Percentiles rank a stretch among this genome's conserved stretches.
Conservation (phyloP, 306 rosid genomes). For the Prunus padus region DNA sequence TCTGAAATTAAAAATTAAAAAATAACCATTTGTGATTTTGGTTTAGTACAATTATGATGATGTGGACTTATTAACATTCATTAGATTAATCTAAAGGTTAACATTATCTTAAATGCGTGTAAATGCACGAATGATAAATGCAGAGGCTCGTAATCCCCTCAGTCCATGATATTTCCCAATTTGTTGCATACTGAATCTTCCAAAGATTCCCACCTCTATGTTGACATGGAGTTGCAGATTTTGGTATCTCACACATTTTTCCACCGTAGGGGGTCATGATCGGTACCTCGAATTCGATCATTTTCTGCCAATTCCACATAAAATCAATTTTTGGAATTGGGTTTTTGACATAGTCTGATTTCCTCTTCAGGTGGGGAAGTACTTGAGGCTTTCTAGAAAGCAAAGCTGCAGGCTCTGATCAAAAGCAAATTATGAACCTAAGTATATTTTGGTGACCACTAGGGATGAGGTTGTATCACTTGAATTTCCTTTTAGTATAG, state of each 20-base stretch:
- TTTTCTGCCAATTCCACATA: constrained; percentile 18
- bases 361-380: constrained; percentile 24
- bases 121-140: too few relatives aligned
- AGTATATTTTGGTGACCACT: too few relatives aligned
- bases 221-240: constrained; percentile 22
- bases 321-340: constrained; percentile 31
- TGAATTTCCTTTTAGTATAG: too few relatives aligned
- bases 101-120: too few relatives aligned
- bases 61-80: too few relatives aligned
- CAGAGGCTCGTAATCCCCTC: constrained; percentile 9
- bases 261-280: constrained; percentile 32
- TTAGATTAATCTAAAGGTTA: constrained; percentile 20
- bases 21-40: too few relatives aligned
- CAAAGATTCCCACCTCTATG: constrained; percentile 32
- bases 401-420: constrained; percentile 17
- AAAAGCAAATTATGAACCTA: too few relatives aligned
- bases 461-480: too few relatives aligned
- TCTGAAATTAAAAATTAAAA: too few relatives aligned
- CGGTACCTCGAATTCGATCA: constrained; percentile 21
- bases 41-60: too few relatives aligned
- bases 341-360: constrained; percentile 30
- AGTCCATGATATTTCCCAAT: too few relatives aligned
- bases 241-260: constrained; percentile 32
- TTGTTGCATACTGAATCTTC: too few relatives aligned
- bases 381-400: constrained; percentile 25